Evolutionary conservation across 495 filamentous ascomycete species (phyloP).

Genomic region (Annulohypoxylon nitens): DNA sequence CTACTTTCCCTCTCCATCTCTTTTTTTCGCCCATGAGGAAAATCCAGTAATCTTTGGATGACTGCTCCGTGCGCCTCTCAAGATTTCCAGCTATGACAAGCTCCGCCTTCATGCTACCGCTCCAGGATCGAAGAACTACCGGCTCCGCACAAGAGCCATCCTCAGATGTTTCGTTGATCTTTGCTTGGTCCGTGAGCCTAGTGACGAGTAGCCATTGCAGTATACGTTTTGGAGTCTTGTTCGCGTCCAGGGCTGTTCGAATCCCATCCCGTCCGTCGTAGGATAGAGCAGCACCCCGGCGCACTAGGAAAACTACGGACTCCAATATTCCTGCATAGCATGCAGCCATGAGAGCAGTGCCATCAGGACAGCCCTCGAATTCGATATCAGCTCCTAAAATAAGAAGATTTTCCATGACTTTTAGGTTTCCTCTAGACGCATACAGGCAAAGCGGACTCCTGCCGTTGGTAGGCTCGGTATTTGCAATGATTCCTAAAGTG

Average conservation of each 20-base stretch:
- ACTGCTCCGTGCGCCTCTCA: slow-evolving; percentile 18
- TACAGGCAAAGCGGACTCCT: slow-evolving; percentile 15
- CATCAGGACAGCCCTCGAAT: slow-evolving; percentile 18
- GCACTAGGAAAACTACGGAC: slow-evolving; percentile 15
- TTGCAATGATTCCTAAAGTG: slow-evolving; percentile 9
- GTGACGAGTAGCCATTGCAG: slow-evolving; percentile 18
- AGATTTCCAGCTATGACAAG: slow-evolving; percentile 15
- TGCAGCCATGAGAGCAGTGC: slow-evolving; percentile 22
- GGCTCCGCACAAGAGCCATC: background rate
- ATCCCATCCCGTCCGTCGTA: slow-evolving; percentile 6
- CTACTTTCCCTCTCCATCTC: slow-evolving; percentile 3
- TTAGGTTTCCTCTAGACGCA: background rate
- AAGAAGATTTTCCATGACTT: slow-evolving; percentile 10
- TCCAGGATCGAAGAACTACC: slow-evolving; percentile 4
- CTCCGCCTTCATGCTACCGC: slow-evolving; percentile 18
- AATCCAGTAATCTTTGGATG: slow-evolving; percentile 23
- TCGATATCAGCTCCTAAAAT: slow-evolving; percentile 10
- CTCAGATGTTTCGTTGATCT: slow-evolving; percentile 6
- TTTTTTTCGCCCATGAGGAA: slow-evolving; percentile 14
- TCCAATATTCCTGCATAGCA: slow-evolving; percentile 19
- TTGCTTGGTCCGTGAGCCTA: slow-evolving; percentile 22
- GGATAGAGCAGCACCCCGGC: slow-evolving; percentile 18
- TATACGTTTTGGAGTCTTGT: slow-evolving; percentile 13
- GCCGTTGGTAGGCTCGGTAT: background rate
- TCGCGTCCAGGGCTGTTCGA: slow-evolving; percentile 14